These are phyloP conservation scores for Linderina pennispora DNA, from an alignment of 192 early-diverging fungal species.

Conservation along the genomic window DNA sequence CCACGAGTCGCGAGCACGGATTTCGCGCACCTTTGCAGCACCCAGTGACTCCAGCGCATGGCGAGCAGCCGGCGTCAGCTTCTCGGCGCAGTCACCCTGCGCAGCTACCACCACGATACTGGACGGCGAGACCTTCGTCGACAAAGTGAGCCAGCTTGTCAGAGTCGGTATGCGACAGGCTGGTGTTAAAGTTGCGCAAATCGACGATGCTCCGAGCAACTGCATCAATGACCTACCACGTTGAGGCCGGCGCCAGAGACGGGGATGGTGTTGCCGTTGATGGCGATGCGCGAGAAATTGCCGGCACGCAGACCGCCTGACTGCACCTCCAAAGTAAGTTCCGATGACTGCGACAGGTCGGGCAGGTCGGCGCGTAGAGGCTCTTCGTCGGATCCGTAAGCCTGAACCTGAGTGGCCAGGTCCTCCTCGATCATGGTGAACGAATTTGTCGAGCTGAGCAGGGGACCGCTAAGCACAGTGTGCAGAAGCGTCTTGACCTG, in stretches of 20 bases:
- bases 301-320: conserved; percentile 59
- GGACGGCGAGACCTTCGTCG: conserved; percentile 55
- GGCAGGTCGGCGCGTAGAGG: neutral
- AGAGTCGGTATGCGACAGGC: conserved; percentile 53
- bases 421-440: conserved; percentile 1
- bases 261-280: conserved; percentile 49
- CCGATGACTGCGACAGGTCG: conserved; percentile 7
- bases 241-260: conserved; percentile 66
- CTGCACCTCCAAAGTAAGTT: conserved; percentile 17
- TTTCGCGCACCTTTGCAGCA: conserved; percentile 43
- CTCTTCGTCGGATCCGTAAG: no score
- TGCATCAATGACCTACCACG: conserved; percentile 68
- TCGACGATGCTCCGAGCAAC: conserved; percentile 62
- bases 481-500: conserved; percentile 70
- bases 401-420: neutral
- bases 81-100: conserved; percentile 67
- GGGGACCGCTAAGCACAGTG: conserved; percentile 64
- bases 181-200: conserved; percentile 66
- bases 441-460: conserved; percentile 15
- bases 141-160: conserved; percentile 66
- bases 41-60: conserved; percentile 61
- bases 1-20: conserved; percentile 76
- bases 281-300: conserved; percentile 63
- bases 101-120: conserved; percentile 59
- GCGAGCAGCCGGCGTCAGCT: conserved; percentile 54